Conservation (phyloP, 2,329 filamentous ascomycete genomes). For the Acarospora socialis region DNA sequence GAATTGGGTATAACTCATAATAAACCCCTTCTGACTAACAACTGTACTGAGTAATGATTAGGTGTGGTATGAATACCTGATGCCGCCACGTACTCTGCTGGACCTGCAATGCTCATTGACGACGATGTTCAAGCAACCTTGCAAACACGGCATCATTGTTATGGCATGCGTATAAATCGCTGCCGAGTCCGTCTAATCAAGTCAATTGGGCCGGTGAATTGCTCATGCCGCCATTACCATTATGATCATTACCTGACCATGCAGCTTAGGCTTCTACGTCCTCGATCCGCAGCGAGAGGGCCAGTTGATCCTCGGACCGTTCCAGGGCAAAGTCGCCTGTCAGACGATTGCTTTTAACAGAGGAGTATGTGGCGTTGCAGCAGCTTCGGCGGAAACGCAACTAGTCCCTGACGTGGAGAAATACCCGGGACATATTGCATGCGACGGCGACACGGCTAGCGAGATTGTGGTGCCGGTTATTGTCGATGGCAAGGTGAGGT, state of each 20-base stretch:
- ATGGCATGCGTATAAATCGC: conserved; percentile 32
- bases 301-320: conserved; percentile 30
- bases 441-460: conserved; percentile 33
- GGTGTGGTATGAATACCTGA: conserved; percentile 3
- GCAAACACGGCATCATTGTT: conserved; percentile 35
- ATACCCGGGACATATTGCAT: conserved; percentile 36
- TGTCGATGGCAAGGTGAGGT: conserved; percentile 25
- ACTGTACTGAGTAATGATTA: background rate
- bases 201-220: conserved; percentile 32
- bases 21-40: background rate
- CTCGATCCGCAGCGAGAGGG: conserved; percentile 7
- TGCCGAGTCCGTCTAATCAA: conserved; percentile 27
- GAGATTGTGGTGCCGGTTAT: conserved; percentile 36
- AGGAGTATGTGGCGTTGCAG: conserved; percentile 34
- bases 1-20: conserved; percentile 28
- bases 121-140: conserved; percentile 25
- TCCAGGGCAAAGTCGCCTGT: conserved; percentile 35
- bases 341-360: conserved; percentile 32
- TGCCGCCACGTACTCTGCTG: too few species aligned
- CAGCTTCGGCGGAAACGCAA: conserved; percentile 24
- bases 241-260: conserved; percentile 15
- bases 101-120: too few species aligned
- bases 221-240: conserved; percentile 13
- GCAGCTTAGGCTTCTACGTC: conserved; percentile 11
- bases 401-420: conserved; percentile 29